Percentiles rank a stretch among this genome's conserved stretches.
Evolutionary conservation across 2,329 filamentous ascomycete genomes (phyloP).

Genomic region (Alternaria postmessia): DNA sequence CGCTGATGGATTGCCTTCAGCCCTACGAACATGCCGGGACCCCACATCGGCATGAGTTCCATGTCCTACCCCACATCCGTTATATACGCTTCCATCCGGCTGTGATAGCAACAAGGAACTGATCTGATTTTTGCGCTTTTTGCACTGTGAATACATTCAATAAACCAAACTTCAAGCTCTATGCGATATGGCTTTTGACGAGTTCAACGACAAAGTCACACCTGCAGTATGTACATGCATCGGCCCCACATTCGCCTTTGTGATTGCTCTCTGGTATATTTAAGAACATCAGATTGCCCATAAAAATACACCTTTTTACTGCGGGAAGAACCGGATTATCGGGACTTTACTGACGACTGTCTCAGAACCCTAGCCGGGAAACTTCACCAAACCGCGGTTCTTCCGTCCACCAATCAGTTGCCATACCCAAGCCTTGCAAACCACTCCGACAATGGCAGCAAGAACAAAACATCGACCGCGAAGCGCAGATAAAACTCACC

Average conservation of each 20-base stretch:
- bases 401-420: conserved; percentile 50
- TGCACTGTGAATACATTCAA: neutral
- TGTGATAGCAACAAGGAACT: neutral
- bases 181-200: conserved; percentile 40
- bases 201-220: conserved; percentile 44
- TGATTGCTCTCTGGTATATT: neutral
- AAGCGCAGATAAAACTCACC: conserved; percentile 57
- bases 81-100: conserved; percentile 18
- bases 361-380: conserved; percentile 42
- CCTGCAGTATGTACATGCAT: conserved; percentile 31
- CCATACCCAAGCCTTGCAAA: conserved; percentile 48
- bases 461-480: conserved; percentile 52
- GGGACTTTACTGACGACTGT: neutral
- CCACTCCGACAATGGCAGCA: conserved; percentile 51
- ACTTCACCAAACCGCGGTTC: conserved; percentile 52
- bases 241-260: conserved; percentile 28
- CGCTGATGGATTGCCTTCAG: conserved; percentile 1
- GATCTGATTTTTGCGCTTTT: neutral
- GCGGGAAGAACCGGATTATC: neutral
- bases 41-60: conserved; percentile 32
- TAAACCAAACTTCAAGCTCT: neutral
- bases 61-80: conserved; percentile 31
- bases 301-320: neutral
- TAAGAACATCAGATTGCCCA: neutral
- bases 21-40: conserved; percentile 26